Base-by-base conservation (phyloP, 495 filamentous ascomycete species). In the Hypoxylon crocopeplum region DNA sequence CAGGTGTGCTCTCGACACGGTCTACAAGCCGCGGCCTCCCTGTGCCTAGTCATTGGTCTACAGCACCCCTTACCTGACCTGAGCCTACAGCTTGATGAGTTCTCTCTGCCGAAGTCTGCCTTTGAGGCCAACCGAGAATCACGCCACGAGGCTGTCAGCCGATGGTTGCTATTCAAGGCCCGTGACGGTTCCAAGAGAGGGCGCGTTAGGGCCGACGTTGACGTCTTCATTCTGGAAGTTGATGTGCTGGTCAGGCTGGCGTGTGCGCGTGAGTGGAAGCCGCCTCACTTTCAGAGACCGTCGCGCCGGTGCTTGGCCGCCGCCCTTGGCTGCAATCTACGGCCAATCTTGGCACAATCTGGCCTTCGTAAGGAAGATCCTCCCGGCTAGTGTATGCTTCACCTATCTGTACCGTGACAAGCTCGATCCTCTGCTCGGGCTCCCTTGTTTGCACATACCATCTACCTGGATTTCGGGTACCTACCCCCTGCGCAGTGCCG, bases 401-500 rank as follows among this genome's bases (percentile, higher is more conserved):
- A 50, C 49, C 20, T 55, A 64, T 46, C 42, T 52, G 49, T 59
- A 49, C 55, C 45, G 49, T 59, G 29, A 41, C 45, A 30, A 59
- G 48, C 55, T 54, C 45, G 54, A 42, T 5, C 33, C 33, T 49
- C 45, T 64, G 22, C 55, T 64, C 45, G 29, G 37, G 37, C 45
- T 59, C 49, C 49, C 61, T 54, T 59, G 34, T 37, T 49, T 64
- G n/a, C n/a, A 46, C 37, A 41, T 59, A 55, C 61, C 61, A 32
- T 59, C 55, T 59, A 64, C 55, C 54, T 64, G 49, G 61, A 46
- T 55, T 55, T 64, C 49, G 55, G 55, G 22, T 29, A 22, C 32
- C 51, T 29, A 22, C 32, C 51, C 55, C 48, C 20, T 55, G 54
- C 39, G 16, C 38, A 50, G 30, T 21, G 16, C 32, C 34, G 48